phyloP scores from a whole-genome alignment of 768 basidiomycete genomes.

The Tylopilus vinaceipallidus region DNA sequence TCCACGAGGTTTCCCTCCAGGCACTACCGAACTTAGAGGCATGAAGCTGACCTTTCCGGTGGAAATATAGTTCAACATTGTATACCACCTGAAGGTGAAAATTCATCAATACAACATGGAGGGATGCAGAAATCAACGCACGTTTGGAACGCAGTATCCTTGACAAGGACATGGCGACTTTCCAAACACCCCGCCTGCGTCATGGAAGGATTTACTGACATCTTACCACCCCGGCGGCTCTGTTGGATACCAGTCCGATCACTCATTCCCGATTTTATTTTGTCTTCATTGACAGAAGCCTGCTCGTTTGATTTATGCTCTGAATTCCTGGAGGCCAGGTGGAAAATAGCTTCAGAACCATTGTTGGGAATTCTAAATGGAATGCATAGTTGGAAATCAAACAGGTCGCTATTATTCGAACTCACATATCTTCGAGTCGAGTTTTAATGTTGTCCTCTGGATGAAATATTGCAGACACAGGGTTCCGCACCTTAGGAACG shows the following conservation, averaged over 20 bases:
- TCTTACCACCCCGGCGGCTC: neutral
- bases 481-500: neutral
- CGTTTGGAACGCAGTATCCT: constrained; percentile 28
- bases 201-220: neutral
- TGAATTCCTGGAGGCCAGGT: too few species aligned
- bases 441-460: neutral
- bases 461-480: neutral
- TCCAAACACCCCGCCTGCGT: neutral
- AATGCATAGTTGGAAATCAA: too few species aligned
- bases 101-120: neutral
- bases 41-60: constrained; percentile 33
- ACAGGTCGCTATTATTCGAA: too few species aligned
- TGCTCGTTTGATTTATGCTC: too few species aligned
- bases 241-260: neutral
- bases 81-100: constrained; percentile 32
- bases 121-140: neutral
- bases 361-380: too few species aligned
- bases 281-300: neutral
- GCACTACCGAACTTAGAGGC: constrained; percentile 27
- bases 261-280: neutral
- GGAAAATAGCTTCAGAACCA: too few species aligned
- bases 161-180: constrained; percentile 20
- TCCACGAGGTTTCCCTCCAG: neutral
- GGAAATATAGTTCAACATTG: constrained; percentile 40
- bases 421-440: constrained; percentile 9